Conservation (phyloP, 306 rosid genomes). For the Fragaria ananassa region DNA sequence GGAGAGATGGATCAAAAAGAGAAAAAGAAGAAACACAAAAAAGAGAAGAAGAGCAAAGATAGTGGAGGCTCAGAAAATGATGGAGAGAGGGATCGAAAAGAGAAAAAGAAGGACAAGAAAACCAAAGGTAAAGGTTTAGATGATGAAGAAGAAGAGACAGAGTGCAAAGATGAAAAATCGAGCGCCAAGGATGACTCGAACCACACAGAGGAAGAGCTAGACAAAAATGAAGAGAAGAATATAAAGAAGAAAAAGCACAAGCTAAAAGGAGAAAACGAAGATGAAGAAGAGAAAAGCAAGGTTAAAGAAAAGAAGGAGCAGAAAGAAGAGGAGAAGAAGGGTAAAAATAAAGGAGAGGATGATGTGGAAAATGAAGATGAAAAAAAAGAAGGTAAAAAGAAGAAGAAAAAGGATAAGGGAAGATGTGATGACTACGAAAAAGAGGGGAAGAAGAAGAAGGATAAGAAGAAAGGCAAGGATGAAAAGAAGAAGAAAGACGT, state of each 20-base stretch:
- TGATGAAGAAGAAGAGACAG: not conserved
- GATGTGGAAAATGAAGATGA: not conserved
- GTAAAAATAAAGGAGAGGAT: not conserved
- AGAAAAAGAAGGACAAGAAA: constrained; percentile 11
- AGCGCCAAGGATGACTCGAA: not conserved
- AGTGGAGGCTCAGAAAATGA: not conserved
- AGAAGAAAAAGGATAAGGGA: constrained; percentile 6
- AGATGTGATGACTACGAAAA: not conserved
- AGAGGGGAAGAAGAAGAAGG: constrained; percentile 21
- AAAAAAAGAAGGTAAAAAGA: not conserved
- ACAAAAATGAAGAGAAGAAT: constrained; percentile 21
- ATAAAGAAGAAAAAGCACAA: constrained; percentile 12
- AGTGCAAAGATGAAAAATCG: not conserved
- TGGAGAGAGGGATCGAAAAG: not conserved
- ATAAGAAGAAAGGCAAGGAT: constrained; percentile 11
- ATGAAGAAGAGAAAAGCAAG: not conserved
- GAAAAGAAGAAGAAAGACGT: constrained; percentile 5
- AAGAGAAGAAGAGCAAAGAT: constrained; percentile 10
- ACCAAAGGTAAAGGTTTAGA: not conserved
- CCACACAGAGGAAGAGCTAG: constrained; percentile 6
- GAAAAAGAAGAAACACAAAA: constrained; percentile 15
- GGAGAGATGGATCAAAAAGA: constrained; percentile 9
- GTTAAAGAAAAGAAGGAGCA: constrained; percentile 15
- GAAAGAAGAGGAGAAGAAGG: constrained; percentile 10
- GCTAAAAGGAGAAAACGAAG: not conserved